Conservation (phyloP, 345 rosid genomes). For the Aquilaria sinensis region DNA sequence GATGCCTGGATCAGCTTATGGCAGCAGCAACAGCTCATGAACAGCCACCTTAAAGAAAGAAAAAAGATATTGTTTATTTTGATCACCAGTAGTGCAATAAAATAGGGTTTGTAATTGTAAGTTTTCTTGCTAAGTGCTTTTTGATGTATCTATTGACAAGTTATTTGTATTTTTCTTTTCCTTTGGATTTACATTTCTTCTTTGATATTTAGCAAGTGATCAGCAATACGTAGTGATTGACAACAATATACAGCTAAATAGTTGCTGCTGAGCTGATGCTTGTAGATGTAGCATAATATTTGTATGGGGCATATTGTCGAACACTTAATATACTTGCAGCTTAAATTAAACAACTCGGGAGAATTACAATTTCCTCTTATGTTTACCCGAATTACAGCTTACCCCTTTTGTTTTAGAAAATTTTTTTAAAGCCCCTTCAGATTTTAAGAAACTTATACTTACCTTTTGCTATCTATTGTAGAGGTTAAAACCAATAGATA, state of each 20-base stretch:
- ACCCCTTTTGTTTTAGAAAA: too few species aligned
- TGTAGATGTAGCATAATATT: neutral
- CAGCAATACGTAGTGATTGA: neutral
- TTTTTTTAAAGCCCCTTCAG: too few species aligned
- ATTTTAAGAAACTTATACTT: too few species aligned
- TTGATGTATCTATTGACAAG: slow-evolving; percentile 27
- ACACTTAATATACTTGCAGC: neutral
- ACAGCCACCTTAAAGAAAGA: slow-evolving; percentile 18
- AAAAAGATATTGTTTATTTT: slow-evolving; percentile 15
- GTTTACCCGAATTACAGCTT: too few species aligned
- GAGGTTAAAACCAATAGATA: too few species aligned
- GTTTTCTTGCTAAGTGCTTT: slow-evolving; percentile 1
- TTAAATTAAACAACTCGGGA: too few species aligned
- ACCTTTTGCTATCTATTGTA: too few species aligned
- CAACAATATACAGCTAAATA: neutral
- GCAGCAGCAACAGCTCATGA: slow-evolving; percentile 46
- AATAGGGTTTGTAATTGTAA: slow-evolving; percentile 14
- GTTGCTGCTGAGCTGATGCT: neutral
- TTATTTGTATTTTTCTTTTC: slow-evolving; percentile 9
- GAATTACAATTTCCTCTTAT: too few species aligned
- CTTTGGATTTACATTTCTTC: neutral
- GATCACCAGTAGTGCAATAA: slow-evolving; percentile 13
- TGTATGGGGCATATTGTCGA: neutral
- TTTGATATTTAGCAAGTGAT: neutral
- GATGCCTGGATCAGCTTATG: slow-evolving; percentile 48